A percentile compares a stretch with the other conserved stretches of the same genome.
Evolutionary conservation across 192 early-diverging fungal species (phyloP).

Genomic region (Dissophora globulifera): DNA sequence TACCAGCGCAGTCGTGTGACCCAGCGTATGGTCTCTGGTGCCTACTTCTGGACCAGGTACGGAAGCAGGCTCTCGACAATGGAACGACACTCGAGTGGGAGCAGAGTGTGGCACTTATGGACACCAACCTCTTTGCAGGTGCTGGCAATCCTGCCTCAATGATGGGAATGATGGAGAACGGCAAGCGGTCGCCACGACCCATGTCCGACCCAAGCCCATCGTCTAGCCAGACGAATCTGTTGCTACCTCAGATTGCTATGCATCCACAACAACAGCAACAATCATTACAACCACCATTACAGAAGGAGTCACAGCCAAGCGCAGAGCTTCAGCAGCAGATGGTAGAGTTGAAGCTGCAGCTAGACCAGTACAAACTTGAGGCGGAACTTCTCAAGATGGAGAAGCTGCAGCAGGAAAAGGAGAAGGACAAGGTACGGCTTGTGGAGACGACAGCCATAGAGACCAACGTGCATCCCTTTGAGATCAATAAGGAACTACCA

Average conservation of each 20-base stretch:
- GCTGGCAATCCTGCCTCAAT: background rate
- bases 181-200: conserved; percentile 44
- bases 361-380: conserved; percentile 43
- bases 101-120: conserved; percentile 39
- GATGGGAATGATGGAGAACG: conserved; percentile 14
- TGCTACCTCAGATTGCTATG: conserved; percentile 11
- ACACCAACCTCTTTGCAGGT: background rate
- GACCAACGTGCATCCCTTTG: conserved; percentile 20
- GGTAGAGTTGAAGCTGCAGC: conserved; percentile 11
- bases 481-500: conserved; percentile 43
- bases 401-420: conserved; percentile 22
- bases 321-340: conserved; percentile 23
- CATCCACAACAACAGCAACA: conserved; percentile 24
- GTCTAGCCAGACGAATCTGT: conserved; percentile 33
- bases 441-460: background rate
- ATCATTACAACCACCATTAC: conserved; percentile 12
- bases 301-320: no score
- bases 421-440: conserved; percentile 13
- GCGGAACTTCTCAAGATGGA: conserved; percentile 42
- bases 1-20: conserved; percentile 68
- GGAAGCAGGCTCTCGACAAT: conserved; percentile 33
- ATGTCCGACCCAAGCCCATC: conserved; percentile 52
- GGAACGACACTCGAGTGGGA: conserved; percentile 48
- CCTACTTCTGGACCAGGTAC: conserved; percentile 62
- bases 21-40: conserved; percentile 75